Conservation (phyloP, 305 asterid genomes). For the Rubia tinctorum region DNA sequence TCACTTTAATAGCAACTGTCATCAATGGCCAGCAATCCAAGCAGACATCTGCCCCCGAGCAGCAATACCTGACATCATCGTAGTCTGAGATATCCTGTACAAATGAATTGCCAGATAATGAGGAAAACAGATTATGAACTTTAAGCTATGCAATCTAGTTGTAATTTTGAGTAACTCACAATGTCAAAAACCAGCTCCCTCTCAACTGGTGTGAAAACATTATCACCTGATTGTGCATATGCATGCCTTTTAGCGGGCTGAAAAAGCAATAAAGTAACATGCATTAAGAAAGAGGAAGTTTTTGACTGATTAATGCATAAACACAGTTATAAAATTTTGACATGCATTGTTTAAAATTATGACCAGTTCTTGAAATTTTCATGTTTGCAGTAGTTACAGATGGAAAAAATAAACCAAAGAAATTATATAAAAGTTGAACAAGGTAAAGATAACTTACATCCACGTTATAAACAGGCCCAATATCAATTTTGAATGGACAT, state of each 20-base stretch:
- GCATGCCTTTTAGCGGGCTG: neutral
- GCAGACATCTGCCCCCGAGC: constrained; percentile 96
- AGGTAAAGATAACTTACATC: constrained; percentile 51
- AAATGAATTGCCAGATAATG: neutral
- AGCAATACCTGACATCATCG: constrained; percentile 95
- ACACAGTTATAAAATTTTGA: neutral
- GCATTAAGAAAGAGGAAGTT: neutral
- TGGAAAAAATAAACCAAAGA: too few relatives aligned
- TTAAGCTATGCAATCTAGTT: constrained; percentile 7
- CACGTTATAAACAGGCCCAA: constrained; percentile 87
- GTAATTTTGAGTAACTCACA: constrained; percentile 41
- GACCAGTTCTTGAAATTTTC: neutral
- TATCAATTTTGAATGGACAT: constrained; percentile 88
- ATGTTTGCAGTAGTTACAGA: too few relatives aligned
- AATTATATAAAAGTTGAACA: too few relatives aligned
- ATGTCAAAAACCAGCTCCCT: constrained; percentile 51
- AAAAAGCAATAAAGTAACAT: neutral
- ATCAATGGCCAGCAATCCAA: constrained; percentile 92
- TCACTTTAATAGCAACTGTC: constrained; percentile 89
- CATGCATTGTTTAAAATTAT: constrained; percentile 8
- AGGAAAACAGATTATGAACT: neutral
- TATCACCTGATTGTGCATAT: neutral
- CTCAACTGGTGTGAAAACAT: neutral
- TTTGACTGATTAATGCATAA: neutral
- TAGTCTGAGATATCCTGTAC: constrained; percentile 86